A percentile compares a stretch with the other conserved stretches of the same genome.
Conservation (phyloP, 148 eudicot genomes). For the Spergularia bocconei region DNA sequence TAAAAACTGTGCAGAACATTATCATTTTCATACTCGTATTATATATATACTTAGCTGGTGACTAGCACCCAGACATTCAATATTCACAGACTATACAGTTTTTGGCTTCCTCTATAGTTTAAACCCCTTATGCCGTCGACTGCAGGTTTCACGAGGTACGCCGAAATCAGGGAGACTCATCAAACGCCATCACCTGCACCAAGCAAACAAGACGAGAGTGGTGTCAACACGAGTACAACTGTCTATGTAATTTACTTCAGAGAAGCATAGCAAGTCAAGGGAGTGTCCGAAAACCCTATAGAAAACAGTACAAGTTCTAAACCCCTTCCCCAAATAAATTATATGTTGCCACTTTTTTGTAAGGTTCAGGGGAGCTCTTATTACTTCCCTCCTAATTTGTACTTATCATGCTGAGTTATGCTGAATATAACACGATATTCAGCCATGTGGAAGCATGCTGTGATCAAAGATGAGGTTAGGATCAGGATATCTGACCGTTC, state of each 20-base stretch:
- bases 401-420: too few relatives aligned
- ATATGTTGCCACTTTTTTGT: not conserved
- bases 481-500: not conserved
- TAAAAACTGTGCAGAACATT: slow-evolving; percentile 15
- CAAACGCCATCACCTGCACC: slow-evolving; percentile 76
- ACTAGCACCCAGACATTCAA: slow-evolving; percentile 26
- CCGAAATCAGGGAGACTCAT: slow-evolving; percentile 56
- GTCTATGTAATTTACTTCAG: not conserved
- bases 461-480: not conserved
- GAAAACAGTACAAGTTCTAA: too few relatives aligned
- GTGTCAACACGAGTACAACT: not conserved
- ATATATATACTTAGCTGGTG: slow-evolving; percentile 10
- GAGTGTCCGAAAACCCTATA: too few relatives aligned
- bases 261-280: not conserved
- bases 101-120: slow-evolving; percentile 19
- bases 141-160: slow-evolving; percentile 28
- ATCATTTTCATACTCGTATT: slow-evolving; percentile 16
- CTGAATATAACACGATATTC: not conserved
- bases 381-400: too few relatives aligned
- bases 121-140: slow-evolving; percentile 14
- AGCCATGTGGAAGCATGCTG: not conserved
- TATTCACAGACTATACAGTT: slow-evolving; percentile 58
- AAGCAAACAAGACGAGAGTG: slow-evolving; percentile 11
- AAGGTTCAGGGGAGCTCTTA: too few relatives aligned
- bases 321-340: not conserved